These are phyloP conservation scores for Kluyveromyces aestuarii DNA, from an alignment of 805 yeast genomes.

Conservation along the genomic window DNA sequence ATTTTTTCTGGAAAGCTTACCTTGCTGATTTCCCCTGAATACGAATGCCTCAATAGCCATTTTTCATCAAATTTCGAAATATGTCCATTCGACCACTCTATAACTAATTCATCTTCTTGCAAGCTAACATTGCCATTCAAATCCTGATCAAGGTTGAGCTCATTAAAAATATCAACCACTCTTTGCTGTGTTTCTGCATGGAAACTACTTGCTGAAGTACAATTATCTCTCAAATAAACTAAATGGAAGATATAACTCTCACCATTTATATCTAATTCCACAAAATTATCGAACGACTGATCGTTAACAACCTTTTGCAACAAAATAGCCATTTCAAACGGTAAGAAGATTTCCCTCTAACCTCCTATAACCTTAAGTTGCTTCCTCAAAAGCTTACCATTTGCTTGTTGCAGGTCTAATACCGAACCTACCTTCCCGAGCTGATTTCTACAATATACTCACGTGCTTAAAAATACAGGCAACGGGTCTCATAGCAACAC, in stretches of 20 bases:
- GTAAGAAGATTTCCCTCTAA: neutral
- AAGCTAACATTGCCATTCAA: neutral
- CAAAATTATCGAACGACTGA: slow-evolving; percentile 2
- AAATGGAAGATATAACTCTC: slow-evolving; percentile 2
- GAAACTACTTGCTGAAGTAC: slow-evolving; percentile 3
- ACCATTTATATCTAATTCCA: neutral
- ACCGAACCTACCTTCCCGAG: too few species aligned
- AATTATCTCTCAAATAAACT: slow-evolving; percentile 8
- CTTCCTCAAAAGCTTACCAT: too few species aligned
- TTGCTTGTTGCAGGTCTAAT: too few species aligned
- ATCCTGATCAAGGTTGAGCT: slow-evolving; percentile 2
- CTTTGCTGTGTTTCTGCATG: slow-evolving; percentile 44
- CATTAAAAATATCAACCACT: slow-evolving; percentile 41
- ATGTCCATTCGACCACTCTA: slow-evolving; percentile 6
- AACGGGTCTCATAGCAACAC: too few species aligned
- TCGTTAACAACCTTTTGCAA: neutral
- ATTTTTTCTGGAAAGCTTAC: slow-evolving; percentile 2
- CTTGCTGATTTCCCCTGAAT: slow-evolving; percentile 1
- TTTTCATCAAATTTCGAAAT: slow-evolving; percentile 3
- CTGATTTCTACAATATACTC: too few species aligned
- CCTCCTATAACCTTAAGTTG: too few species aligned
- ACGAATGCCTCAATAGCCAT: slow-evolving; percentile 8
- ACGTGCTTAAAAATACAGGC: too few species aligned
- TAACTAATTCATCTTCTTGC: slow-evolving; percentile 1
- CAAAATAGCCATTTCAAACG: neutral